phyloP scores from a whole-genome alignment of 108 stramenopile genomes.

The Cyclotella cryptica region DNA sequence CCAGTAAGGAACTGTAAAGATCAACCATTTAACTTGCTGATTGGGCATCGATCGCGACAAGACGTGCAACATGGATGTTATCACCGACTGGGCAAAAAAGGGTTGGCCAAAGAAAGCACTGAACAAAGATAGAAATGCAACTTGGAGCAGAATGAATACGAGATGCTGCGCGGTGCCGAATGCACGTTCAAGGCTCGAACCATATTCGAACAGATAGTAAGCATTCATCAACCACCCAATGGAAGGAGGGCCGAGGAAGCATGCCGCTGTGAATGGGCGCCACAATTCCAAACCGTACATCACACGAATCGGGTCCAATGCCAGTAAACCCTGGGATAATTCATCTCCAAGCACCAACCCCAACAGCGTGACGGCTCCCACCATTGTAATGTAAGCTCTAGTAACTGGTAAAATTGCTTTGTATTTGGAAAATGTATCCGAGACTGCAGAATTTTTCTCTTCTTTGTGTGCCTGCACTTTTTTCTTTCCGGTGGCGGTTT shows the following conservation, averaged over 20 bases:
- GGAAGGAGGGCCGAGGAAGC: slow-evolving; percentile 87
- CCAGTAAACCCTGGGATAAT: slow-evolving; percentile 76
- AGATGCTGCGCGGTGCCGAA: slow-evolving; percentile 84
- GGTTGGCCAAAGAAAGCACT: slow-evolving; percentile 78
- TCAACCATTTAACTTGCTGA: slow-evolving; percentile 87
- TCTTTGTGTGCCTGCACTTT: slow-evolving; percentile 57
- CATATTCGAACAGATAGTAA: slow-evolving; percentile 89
- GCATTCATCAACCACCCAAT: slow-evolving; percentile 87
- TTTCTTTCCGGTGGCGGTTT: slow-evolving; percentile 60
- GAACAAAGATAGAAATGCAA: slow-evolving; percentile 60
- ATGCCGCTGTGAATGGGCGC: slow-evolving; percentile 87
- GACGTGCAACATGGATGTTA: slow-evolving; percentile 91
- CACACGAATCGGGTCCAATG: slow-evolving; percentile 81
- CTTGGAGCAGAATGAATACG: slow-evolving; percentile 76
- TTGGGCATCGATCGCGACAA: slow-evolving; percentile 84
- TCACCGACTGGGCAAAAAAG: slow-evolving; percentile 80
- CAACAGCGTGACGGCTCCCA: slow-evolving; percentile 68
- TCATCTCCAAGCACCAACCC: slow-evolving; percentile 87
- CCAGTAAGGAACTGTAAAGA: slow-evolving; percentile 91
- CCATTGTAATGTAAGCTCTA: slow-evolving; percentile 82
- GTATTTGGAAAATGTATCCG: slow-evolving; percentile 69
- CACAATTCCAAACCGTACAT: slow-evolving; percentile 85
- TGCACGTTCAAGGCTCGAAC: slow-evolving; percentile 81
- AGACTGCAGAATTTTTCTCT: slow-evolving; percentile 58
- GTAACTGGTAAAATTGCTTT: slow-evolving; percentile 83